These are phyloP conservation scores for Arachis stenosperma DNA, from an alignment of 306 rosid species.

Conservation along the genomic window DNA sequence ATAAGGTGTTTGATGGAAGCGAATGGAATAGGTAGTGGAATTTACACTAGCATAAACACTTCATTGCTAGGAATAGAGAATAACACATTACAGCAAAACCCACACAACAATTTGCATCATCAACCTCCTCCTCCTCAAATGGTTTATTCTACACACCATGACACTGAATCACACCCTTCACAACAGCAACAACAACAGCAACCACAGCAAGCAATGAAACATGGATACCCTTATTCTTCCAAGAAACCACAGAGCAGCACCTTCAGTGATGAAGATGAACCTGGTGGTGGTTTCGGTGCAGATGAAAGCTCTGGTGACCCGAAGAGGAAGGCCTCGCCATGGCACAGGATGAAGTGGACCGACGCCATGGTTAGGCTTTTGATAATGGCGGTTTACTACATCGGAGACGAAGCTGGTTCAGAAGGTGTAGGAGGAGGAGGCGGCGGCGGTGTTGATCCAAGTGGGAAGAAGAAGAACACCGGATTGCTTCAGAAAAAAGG, in stretches of 20 bases:
- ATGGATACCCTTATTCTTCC: conserved; percentile 47
- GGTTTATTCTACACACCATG: conserved; percentile 51
- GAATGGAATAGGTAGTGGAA: conserved; percentile 64
- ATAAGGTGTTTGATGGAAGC: conserved; percentile 60
- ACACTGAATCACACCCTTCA: conserved; percentile 52
- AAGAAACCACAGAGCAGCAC: conserved; percentile 43
- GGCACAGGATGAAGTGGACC: conserved; percentile 99
- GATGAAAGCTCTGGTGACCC: conserved; percentile 60
- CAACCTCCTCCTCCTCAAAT: conserved; percentile 53
- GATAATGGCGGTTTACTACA: conserved; percentile 86
- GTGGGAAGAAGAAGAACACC: conserved; percentile 60
- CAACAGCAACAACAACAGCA: conserved; percentile 27
- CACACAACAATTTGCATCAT: conserved; percentile 51
- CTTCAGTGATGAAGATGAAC: conserved; percentile 81
- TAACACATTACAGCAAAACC: conserved; percentile 41
- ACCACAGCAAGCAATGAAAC: conserved; percentile 49
- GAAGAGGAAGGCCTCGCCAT: conserved; percentile 73
- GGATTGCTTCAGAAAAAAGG: conserved; percentile 94
- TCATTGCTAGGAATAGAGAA: conserved; percentile 71
- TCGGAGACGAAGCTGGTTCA: conserved; percentile 82
- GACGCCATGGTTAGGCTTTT: conserved; percentile 81
- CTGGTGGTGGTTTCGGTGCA: conserved; percentile 41
- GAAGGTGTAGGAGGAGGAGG: conserved; percentile 38
- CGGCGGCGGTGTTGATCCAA: conserved; percentile 39
- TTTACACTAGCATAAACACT: conserved; percentile 60